Base-by-base conservation (phyloP, 108 stramenopile species). In the Poteriospumella lacustris region DNA sequence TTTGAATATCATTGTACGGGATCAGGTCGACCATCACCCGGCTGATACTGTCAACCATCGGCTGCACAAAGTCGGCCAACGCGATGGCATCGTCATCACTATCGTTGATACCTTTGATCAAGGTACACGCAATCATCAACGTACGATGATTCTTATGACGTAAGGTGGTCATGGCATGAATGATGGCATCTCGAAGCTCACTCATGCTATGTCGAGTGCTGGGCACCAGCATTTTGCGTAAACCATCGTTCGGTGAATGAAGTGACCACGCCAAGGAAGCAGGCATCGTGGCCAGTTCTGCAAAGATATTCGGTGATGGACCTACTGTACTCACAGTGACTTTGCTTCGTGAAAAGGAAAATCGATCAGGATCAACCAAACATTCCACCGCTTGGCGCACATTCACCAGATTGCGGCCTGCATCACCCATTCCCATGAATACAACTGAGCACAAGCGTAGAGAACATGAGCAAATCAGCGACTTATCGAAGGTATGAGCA, bases 371-470 rank as follows among this genome's bases (percentile, higher is more conserved):
- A 58, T 76, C 75, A 12, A 58, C n/a, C 19, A 76, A 15, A 52
- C 34, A n/a, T 2, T 36, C 38, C 39, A 58, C 56, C 42, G 75
- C 75, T 2, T 0, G 1, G 2, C 24, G 12, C 24, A 76, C 75
- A 0, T n/a, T 0, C 0, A 0, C 29, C 2, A 33, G 28, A 38
- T 76, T 76, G 28, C 75, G 44, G 44, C 75, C 75, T 12, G 75
- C 75, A 38, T 76, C 75, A 29, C 75, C 75, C 75, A 76, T 76
- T 31, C 69, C 69, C 44, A 70, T 47, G 44, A 70, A 44, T 19
- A 56, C 24, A 56, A 56, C 15, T 56, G 24, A 56, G 24, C 15
- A 19, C 24, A 19, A 56, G 24, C 24, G 15, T 19, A 56, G 24
- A 56, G 24, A 19, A 56, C 15, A 56, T 56, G 24, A 56, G 24